phyloP scores from a whole-genome alignment of 805 yeast genomes.

The Starmerella sp. region DNA sequence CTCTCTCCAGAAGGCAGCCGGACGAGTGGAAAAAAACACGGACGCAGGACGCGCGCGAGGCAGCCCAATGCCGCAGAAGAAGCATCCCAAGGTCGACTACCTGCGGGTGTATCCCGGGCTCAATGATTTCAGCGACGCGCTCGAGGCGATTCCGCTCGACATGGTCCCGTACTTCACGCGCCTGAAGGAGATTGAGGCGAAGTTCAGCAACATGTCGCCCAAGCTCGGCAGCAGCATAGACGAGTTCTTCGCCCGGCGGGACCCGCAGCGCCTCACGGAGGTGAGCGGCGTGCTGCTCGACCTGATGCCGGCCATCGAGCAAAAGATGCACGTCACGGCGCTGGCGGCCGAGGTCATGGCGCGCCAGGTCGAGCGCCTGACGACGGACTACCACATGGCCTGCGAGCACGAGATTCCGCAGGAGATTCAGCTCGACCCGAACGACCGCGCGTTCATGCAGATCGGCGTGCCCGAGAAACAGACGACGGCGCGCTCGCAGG shows the following conservation, averaged over 20 bases:
- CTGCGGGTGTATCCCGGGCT: slow-evolving; percentile 55
- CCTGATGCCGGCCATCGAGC: slow-evolving; percentile 84
- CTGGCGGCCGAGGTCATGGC: slow-evolving; percentile 71
- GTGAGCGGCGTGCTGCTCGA: slow-evolving; percentile 43
- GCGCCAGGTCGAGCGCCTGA: slow-evolving; percentile 59
- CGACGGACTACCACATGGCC: slow-evolving; percentile 69
- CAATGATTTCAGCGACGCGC: slow-evolving; percentile 81
- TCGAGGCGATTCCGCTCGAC: slow-evolving; percentile 81
- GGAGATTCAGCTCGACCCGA: slow-evolving; percentile 43
- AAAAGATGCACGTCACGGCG: slow-evolving; percentile 93
- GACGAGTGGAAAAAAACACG: background rate
- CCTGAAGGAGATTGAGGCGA: slow-evolving; percentile 88
- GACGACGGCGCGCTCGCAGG: slow-evolving; percentile 66
- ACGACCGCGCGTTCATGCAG: slow-evolving; percentile 84
- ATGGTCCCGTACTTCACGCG: slow-evolving; percentile 74
- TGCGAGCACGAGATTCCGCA: slow-evolving; percentile 73
- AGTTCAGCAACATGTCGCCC: slow-evolving; percentile 69
- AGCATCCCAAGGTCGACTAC: slow-evolving; percentile 18
- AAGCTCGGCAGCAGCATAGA: slow-evolving; percentile 45
- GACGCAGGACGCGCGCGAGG: background rate
- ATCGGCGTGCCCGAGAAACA: slow-evolving; percentile 39
- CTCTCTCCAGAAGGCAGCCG: background rate
- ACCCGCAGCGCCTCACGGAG: slow-evolving; percentile 27
- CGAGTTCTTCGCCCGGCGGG: slow-evolving; percentile 34
- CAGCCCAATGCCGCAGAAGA: slow-evolving; percentile 13